These are phyloP conservation scores for Silene conica DNA, from an alignment of 148 eudicot species.

Conservation along the genomic window DNA sequence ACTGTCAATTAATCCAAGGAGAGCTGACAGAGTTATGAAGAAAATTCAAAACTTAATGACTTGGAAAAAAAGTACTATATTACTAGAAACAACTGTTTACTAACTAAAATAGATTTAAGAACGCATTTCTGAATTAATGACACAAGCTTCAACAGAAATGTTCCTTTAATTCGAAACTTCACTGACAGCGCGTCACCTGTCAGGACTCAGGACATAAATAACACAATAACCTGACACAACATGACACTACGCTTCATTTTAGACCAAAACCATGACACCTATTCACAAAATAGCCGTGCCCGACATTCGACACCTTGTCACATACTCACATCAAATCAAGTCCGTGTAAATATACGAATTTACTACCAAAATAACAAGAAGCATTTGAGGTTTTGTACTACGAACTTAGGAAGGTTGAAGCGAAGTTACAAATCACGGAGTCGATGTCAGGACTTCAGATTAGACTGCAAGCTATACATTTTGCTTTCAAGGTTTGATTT, in stretches of 20 bases:
- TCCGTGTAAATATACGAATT: background rate
- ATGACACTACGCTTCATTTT: background rate
- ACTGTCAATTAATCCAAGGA: background rate
- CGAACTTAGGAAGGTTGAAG: background rate
- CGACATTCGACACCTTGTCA: background rate
- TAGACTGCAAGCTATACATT: too few relatives aligned
- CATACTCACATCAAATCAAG: too few relatives aligned
- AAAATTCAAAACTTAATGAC: background rate
- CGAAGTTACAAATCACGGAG: background rate
- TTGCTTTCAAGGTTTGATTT: too few relatives aligned
- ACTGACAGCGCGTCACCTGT: background rate
- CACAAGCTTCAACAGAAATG: background rate
- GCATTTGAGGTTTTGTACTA: background rate
- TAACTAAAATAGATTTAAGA: background rate
- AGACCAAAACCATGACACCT: background rate
- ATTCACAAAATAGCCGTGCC: background rate
- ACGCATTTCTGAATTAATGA: background rate
- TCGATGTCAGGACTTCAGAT: too few relatives aligned
- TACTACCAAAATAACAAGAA: background rate
- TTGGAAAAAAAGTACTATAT: too few relatives aligned
- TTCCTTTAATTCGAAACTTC: background rate
- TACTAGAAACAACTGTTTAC: too few relatives aligned
- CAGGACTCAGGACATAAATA: too few relatives aligned
- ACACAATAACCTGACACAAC: background rate
- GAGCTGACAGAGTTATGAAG: background rate